Evolutionary conservation across 495 filamentous ascomycete species (phyloP).

Genomic region (Tricharina praecox): DNA sequence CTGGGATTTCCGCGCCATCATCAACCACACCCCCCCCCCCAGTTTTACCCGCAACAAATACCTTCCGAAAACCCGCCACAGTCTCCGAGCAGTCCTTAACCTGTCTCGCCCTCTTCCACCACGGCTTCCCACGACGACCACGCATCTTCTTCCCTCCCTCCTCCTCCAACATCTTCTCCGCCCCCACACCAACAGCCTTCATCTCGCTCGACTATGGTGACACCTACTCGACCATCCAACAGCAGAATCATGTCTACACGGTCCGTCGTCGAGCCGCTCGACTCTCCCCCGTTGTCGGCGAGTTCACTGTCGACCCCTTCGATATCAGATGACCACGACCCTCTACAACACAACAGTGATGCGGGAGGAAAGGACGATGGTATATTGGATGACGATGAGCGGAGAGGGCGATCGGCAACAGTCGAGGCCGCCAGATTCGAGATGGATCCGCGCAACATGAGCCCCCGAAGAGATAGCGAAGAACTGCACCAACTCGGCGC

Average conservation of each 20-base stretch:
- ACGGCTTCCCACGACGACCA: slow-evolving; percentile 4
- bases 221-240: slow-evolving; percentile 20
- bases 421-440: slow-evolving; percentile 31
- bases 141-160: not conserved
- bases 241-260: slow-evolving; percentile 24
- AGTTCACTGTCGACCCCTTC: slow-evolving; percentile 23
- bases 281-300: slow-evolving; percentile 21
- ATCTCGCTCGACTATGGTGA: slow-evolving; percentile 8
- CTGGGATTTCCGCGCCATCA: not conserved
- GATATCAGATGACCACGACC: slow-evolving; percentile 24
- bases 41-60: no score
- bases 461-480: slow-evolving; percentile 72
- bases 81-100: no score
- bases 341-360: slow-evolving; percentile 11
- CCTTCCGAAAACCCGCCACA: no score
- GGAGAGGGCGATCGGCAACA: slow-evolving; percentile 22
- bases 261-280: slow-evolving; percentile 19
- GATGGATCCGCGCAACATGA: slow-evolving; percentile 86
- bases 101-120: not conserved
- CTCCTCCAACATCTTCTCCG: not conserved
- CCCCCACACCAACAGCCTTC: no score
- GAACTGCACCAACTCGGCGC: slow-evolving; percentile 72
- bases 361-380: slow-evolving; percentile 8
- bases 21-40: no score
- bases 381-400: slow-evolving; percentile 15